A percentile compares a stretch with the other conserved stretches of the same genome.
Conservation (phyloP, 352 stramenopile species). For the Globisporangium solare region DNA sequence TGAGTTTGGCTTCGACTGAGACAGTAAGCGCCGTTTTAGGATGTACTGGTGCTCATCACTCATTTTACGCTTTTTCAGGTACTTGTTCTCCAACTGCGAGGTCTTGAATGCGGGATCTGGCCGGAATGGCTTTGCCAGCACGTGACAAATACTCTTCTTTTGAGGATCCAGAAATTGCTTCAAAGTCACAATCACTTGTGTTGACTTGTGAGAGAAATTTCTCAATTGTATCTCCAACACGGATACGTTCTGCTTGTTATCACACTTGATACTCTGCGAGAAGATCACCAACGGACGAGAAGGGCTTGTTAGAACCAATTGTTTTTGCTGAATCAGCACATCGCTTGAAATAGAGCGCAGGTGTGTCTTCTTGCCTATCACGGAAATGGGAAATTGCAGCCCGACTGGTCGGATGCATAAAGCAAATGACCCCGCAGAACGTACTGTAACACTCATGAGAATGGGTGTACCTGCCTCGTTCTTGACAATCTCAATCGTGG, state of each 20-base stretch:
- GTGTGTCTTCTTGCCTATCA: conserved; percentile 21
- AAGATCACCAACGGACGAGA: conserved; percentile 23
- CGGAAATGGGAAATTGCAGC: conserved; percentile 28
- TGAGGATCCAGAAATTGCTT: conserved; percentile 31
- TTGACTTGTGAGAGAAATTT: conserved; percentile 21
- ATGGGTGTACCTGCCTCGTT: conserved; percentile 19
- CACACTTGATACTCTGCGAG: conserved; percentile 19
- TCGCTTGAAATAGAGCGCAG: conserved; percentile 5
- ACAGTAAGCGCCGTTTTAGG: conserved; percentile 37
- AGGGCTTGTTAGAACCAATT: conserved; percentile 6
- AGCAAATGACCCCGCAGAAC: conserved; percentile 23
- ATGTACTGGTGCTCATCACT: conserved; percentile 75
- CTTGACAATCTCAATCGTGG: conserved; percentile 15
- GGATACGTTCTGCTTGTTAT: conserved; percentile 5
- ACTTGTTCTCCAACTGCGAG: conserved; percentile 27
- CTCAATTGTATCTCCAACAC: conserved; percentile 22
- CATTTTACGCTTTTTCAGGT: conserved; percentile 55
- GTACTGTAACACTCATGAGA: conserved; percentile 19
- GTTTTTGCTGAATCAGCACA: conserved; percentile 17
- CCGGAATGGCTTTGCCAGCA: conserved; percentile 10
- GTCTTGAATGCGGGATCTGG: conserved; percentile 17
- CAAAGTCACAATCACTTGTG: conserved; percentile 22
- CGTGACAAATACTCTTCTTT: conserved; percentile 15
- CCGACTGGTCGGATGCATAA: conserved; percentile 31
- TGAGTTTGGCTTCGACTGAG: conserved; percentile 16